phyloP scores from a whole-genome alignment of 2,329 filamentous ascomycete genomes.

The Xylaria sp. region DNA sequence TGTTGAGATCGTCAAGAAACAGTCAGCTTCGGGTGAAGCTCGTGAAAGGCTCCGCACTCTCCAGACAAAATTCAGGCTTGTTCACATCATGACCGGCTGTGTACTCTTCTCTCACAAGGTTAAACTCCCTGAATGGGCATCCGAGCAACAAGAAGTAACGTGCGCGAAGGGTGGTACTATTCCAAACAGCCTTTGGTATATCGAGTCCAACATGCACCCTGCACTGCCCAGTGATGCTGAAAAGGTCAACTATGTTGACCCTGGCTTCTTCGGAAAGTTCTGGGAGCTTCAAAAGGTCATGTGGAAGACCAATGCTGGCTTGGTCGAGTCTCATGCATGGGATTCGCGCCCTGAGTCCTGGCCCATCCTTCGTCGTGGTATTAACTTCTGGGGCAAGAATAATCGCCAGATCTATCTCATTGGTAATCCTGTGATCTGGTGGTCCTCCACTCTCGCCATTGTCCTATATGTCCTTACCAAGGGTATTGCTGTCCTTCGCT shows the following conservation, averaged over 20 bases:
- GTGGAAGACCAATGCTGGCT: conserved; percentile 97
- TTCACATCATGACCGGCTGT: conserved; percentile 97
- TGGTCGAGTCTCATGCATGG: conserved; percentile 97
- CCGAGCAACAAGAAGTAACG: conserved; percentile 98
- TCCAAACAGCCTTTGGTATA: conserved; percentile 97
- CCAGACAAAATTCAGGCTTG: conserved; percentile 93
- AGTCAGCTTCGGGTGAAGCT: conserved; percentile 81
- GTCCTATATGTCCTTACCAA: conserved; percentile 85
- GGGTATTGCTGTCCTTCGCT: conserved; percentile 85
- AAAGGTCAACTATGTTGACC: conserved; percentile 94
- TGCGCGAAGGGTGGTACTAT: conserved; percentile 91
- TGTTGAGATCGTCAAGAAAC: conserved; percentile 90
- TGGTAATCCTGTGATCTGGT: conserved; percentile 96
- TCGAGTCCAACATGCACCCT: conserved; percentile 91
- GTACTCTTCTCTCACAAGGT: conserved; percentile 98
- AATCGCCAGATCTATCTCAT: conserved; percentile 96
- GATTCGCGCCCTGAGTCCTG: conserved; percentile 94
- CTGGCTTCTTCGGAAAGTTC: conserved; percentile 97
- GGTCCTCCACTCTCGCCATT: conserved; percentile 83
- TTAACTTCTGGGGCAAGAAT: conserved; percentile 98
- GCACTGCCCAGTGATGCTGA: conserved; percentile 79
- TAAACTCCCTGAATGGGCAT: conserved; percentile 97
- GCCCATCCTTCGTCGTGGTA: conserved; percentile 91
- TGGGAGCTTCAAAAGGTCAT: conserved; percentile 97
- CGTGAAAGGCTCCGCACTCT: conserved; percentile 92